phyloP scores from a whole-genome alignment of 495 filamentous ascomycete species.

The Patellaria atrata region DNA sequence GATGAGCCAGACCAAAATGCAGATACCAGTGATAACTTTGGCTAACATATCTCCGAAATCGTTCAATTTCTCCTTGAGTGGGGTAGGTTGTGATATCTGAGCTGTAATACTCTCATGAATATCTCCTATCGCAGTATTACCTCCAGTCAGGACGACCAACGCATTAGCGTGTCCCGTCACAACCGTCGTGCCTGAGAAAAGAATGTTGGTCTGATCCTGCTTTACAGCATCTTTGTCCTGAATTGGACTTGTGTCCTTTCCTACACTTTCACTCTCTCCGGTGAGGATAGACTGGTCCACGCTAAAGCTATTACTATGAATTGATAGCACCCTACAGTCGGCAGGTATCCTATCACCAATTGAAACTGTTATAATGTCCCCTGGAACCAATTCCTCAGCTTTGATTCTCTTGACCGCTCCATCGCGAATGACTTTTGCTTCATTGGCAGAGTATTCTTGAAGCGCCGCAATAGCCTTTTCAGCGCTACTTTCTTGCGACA shows the following conservation, averaged over 20 bases:
- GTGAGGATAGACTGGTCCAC: constrained; percentile 97
- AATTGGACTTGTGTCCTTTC: constrained; percentile 59
- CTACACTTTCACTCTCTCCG: constrained; percentile 94
- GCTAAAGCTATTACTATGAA: constrained; percentile 92
- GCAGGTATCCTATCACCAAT: constrained; percentile 95
- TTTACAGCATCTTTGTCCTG: constrained; percentile 77
- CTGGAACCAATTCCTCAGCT: constrained; percentile 91
- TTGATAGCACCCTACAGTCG: constrained; percentile 78
- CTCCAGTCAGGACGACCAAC: constrained; percentile 81
- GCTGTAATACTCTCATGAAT: constrained; percentile 97
- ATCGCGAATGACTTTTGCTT: constrained; percentile 80
- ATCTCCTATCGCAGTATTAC: constrained; percentile 88
- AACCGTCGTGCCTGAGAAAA: constrained; percentile 97
- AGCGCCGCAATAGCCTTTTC: constrained; percentile 97
- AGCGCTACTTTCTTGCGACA: constrained; percentile 95
- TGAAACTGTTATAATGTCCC: constrained; percentile 77
- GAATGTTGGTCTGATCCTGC: constrained; percentile 94
- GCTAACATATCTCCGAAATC: constrained; percentile 94
- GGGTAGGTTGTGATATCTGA: constrained; percentile 95
- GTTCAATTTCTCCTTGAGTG: constrained; percentile 95
- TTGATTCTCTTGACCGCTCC: constrained; percentile 64
- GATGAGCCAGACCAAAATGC: constrained; percentile 92
- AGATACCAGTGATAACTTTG: constrained; percentile 97
- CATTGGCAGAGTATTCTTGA: constrained; percentile 97
- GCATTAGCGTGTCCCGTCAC: constrained; percentile 89